A percentile compares a stretch with the other conserved stretches of the same genome.
Evolutionary conservation across 768 basidiomycete species (phyloP).

Genomic region (Termitomyces sp.): DNA sequence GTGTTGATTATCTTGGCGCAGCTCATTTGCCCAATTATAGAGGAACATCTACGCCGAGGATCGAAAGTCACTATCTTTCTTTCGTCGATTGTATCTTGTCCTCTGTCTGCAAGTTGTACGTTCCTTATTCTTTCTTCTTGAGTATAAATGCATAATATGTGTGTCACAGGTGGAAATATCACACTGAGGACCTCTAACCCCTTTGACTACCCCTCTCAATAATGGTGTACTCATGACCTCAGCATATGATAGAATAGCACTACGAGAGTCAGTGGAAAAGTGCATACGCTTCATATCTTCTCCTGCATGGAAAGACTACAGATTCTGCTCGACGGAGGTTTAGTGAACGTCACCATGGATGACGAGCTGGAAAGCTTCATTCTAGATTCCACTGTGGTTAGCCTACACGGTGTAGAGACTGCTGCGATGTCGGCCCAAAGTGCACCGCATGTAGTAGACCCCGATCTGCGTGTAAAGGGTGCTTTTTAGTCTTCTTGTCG

Average conservation of each 20-base stretch:
- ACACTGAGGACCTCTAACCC: conserved; percentile 34
- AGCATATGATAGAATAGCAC: conserved; percentile 19
- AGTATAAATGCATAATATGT: too few relatives aligned
- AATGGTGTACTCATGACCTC: conserved; percentile 32
- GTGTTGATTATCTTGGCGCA: background rate
- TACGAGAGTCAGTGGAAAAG: conserved; percentile 20
- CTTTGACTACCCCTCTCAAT: conserved; percentile 36
- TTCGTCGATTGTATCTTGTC: conserved; percentile 1
- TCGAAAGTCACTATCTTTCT: background rate
- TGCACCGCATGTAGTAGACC: conserved; percentile 14
- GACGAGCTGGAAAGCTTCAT: conserved; percentile 11
- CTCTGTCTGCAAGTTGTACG: conserved; percentile 8
- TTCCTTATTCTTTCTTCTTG: background rate
- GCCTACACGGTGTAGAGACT: conserved; percentile 13
- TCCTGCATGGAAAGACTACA: conserved; percentile 18
- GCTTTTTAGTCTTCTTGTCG: background rate
- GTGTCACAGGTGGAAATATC: conserved; percentile 19
- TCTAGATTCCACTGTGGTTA: background rate
- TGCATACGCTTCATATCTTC: conserved; percentile 18
- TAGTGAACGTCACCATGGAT: conserved; percentile 5
- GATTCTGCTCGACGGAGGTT: conserved; percentile 3
- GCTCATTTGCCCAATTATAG: conserved; percentile 2
- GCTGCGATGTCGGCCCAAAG: conserved; percentile 15
- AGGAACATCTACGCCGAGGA: background rate
- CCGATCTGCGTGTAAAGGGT: background rate